These are phyloP conservation scores for Cucumis melo DNA, from an alignment of 306 rosid species.

Conservation along the genomic window DNA sequence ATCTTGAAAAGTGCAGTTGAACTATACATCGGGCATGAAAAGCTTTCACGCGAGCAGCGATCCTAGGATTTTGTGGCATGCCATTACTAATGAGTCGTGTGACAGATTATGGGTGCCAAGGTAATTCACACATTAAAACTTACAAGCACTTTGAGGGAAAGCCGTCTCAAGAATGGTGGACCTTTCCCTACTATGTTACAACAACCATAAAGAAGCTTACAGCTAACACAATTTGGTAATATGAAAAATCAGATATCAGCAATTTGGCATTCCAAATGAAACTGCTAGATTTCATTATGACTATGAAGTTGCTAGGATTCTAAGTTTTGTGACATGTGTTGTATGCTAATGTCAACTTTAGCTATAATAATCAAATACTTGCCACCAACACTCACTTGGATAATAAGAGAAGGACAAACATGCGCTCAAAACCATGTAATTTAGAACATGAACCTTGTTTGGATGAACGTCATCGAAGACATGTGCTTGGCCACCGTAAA, in stretches of 20 bases:
- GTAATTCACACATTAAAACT: not conserved
- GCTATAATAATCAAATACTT: not conserved
- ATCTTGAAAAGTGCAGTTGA: not conserved
- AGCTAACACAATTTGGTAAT: not conserved
- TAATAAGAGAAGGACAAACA: constrained; percentile 8
- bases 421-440: not conserved
- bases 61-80: not conserved
- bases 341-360: not conserved
- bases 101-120: not conserved
- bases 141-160: not conserved
- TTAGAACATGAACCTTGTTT: constrained; percentile 50
- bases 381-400: constrained; percentile 8
- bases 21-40: not conserved
- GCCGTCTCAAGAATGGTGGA: not conserved
- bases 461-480: constrained; percentile 95
- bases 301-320: not conserved
- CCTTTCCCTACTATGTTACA: not conserved
- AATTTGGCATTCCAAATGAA: not conserved
- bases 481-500: constrained; percentile 98
- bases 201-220: not conserved
- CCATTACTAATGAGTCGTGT: not conserved
- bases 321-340: not conserved
- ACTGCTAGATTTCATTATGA: not conserved
- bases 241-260: not conserved
- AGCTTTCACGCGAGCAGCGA: not conserved